phyloP scores from a whole-genome alignment of 805 yeast species.

The Cyberlindnera xishuangbannaensis region DNA sequence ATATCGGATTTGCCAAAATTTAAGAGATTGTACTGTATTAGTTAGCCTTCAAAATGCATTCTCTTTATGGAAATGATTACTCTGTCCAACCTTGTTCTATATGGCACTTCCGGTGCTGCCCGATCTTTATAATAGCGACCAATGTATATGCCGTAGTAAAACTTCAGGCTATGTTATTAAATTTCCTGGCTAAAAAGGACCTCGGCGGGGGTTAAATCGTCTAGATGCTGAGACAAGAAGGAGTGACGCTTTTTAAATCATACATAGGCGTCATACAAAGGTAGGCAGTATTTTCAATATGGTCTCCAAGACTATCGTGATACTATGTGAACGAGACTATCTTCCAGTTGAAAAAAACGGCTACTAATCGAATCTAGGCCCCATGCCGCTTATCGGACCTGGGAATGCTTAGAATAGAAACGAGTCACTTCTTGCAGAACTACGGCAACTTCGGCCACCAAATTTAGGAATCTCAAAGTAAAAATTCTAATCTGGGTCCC shows the following conservation, averaged over 20 bases:
- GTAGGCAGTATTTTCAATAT: constrained; percentile 8
- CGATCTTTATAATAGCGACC: too few relatives aligned
- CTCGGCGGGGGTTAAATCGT: too few relatives aligned
- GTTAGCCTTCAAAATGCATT: too few relatives aligned
- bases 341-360: constrained; percentile 13
- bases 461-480: constrained; percentile 20
- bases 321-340: constrained; percentile 19
- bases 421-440: constrained; percentile 14
- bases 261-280: too few relatives aligned
- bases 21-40: constrained; percentile 18
- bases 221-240: too few relatives aligned
- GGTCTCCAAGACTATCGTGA: constrained; percentile 18
- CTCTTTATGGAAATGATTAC: too few relatives aligned
- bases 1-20: constrained; percentile 16
- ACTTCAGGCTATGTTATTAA: too few relatives aligned
- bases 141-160: too few relatives aligned
- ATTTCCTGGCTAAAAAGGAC: too few relatives aligned
- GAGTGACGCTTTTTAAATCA: too few relatives aligned
- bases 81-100: too few relatives aligned
- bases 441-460: constrained; percentile 13
- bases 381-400: constrained; percentile 17
- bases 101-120: too few relatives aligned
- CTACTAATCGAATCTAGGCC: constrained; percentile 6
- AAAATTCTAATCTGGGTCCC: constrained; percentile 23
- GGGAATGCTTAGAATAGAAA: constrained; percentile 19